Percentiles rank a stretch among this genome's conserved stretches.
These are phyloP conservation scores for Chrysosporium keratinophilum DNA, from an alignment of 2,329 filamentous ascomycete species.

Conservation along the genomic window DNA sequence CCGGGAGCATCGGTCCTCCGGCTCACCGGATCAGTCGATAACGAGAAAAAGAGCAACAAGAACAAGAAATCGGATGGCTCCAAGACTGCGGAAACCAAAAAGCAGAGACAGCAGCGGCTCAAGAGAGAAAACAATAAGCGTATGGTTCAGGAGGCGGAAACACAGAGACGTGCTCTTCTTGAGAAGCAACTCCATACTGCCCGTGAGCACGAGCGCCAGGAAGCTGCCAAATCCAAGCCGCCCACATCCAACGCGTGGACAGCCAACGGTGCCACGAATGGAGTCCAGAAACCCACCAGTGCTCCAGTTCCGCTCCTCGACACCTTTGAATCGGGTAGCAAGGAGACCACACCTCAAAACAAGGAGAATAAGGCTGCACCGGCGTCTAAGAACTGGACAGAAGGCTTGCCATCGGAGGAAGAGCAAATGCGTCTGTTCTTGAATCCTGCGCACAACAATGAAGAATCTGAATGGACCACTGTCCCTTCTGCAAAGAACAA, in stretches of 20 bases:
- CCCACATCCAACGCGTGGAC: conserved; percentile 45
- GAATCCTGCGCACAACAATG: conserved; percentile 38
- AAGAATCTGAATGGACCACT: conserved; percentile 46
- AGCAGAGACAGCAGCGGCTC: conserved; percentile 83
- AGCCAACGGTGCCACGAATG: conserved; percentile 20
- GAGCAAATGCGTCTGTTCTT: conserved; percentile 47
- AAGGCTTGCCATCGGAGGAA: conserved; percentile 48
- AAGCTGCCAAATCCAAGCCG: conserved; percentile 42
- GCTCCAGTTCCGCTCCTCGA: conserved; percentile 27
- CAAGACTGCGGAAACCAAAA: conserved; percentile 73
- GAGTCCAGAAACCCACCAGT: conserved; percentile 16
- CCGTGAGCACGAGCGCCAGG: conserved; percentile 74
- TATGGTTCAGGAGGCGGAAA: conserved; percentile 65
- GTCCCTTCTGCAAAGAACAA: conserved; percentile 47
- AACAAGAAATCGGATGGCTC: conserved; percentile 53
- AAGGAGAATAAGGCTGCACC: conserved; percentile 4
- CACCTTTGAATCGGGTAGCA: conserved; percentile 31
- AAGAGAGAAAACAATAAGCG: conserved; percentile 75
- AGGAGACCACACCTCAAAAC: conserved; percentile 13
- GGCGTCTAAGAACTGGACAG: conserved; percentile 34
- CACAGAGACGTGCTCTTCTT: conserved; percentile 61
- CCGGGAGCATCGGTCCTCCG: conserved; percentile 65
- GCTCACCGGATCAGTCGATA: conserved; percentile 57
- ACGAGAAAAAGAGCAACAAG: conserved; percentile 44
- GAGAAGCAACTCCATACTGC: conserved; percentile 78